Evolutionary conservation across 2,329 filamentous ascomycete species (phyloP), one percentile per base, ranked within the genome.

Genomic region (Pseudocercospora macadamiae): DNA sequence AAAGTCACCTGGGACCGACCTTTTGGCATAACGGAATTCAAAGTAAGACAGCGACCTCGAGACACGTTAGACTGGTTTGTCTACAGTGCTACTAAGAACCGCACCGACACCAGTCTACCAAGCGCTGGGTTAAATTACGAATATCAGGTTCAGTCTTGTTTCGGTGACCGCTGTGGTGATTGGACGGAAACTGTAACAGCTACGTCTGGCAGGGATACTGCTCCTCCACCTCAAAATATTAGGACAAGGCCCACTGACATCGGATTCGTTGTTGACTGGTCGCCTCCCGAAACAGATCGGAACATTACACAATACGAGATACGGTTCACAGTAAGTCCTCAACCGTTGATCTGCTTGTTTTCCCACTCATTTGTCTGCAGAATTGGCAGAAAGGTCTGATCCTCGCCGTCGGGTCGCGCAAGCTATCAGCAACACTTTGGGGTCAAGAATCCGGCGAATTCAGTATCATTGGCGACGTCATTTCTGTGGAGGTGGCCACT

Each of bases 91-190:
- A 18, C 28, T 7, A 45, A 34, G 34, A 59, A 59, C n/a, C 5
- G 56, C 14, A 28, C 44, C 2, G 56, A 59, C 2, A 59, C 51
- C n/a, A 51, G 54, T 8, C 23, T 59, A 3, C 44, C 51, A 14
- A 18, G 12, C 12, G 56, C 56, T 32, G 56, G 56, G 18, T 54
- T 59, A 23, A 32, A n/a, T 26, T 59, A 51, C n/a, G 56, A 59
- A n/a, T 59, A 59, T 23, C 56, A 59, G 25, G 56, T 59, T 14
- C 51, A 47, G 10, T 59, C 51, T 7, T 55, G 56, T 45, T 36
- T 54, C 36, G 51, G 51, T n/a, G 30, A 39, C 19, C 42, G 51
- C n/a, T 59, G 56, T 18, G 21, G 56, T 10, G 34, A 59, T 4
- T 59, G 51, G 51, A 51, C 56, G 7, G 56, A 59, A 10, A 18